phyloP scores from a whole-genome alignment of 768 basidiomycete genomes.

The Rhizopogon roseolus region DNA sequence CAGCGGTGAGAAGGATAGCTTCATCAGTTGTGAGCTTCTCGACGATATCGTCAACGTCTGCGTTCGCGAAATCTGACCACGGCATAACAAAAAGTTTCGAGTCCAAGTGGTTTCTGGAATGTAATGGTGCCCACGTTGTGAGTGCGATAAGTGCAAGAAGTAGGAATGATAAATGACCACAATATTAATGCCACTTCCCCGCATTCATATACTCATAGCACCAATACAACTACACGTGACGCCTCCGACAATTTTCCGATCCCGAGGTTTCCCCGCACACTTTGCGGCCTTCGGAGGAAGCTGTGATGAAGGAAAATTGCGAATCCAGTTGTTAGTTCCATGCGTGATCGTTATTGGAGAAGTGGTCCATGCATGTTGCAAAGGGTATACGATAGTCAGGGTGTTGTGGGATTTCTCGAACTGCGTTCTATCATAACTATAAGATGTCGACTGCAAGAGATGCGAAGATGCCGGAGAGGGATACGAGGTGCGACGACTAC shows the following conservation, averaged over 20 bases:
- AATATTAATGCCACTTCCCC: not conserved
- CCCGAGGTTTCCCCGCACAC: constrained; percentile 2
- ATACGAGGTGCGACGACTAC: not conserved
- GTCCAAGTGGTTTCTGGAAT: not conserved
- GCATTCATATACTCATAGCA: constrained; percentile 4
- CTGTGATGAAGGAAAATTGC: not conserved
- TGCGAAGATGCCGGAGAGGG: not conserved
- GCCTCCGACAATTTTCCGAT: not conserved
- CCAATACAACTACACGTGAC: constrained; percentile 14
- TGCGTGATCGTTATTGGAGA: too few species aligned
- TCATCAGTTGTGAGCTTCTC: constrained; percentile 70
- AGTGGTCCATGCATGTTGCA: not conserved
- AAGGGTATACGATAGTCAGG: not conserved
- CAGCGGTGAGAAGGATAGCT: constrained; percentile 66
- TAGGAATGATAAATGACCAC: not conserved
- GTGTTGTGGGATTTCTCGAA: not conserved
- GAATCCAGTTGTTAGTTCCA: not conserved
- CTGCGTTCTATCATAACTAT: too few species aligned
- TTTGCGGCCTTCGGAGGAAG: not conserved
- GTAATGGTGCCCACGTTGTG: not conserved
- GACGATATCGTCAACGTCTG: constrained; percentile 55
- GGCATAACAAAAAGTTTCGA: constrained; percentile 40
- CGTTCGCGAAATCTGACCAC: constrained; percentile 65
- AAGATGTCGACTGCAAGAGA: not conserved
- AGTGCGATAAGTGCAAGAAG: constrained; percentile 7